phyloP scores from a whole-genome alignment of 164 flowering plant genomes.

The Echeveria elegans region DNA sequence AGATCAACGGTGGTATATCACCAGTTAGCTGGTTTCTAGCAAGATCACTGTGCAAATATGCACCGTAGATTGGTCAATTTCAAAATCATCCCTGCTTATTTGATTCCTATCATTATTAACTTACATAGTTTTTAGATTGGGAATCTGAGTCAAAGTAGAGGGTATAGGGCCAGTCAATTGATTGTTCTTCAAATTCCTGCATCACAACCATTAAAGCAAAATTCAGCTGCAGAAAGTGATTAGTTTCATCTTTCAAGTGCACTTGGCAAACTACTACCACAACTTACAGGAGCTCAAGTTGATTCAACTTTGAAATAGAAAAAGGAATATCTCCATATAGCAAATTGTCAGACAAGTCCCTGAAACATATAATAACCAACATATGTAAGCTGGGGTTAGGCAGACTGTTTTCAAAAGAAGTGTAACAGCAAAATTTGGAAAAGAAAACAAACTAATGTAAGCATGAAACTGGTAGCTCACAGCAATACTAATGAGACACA shows the following conservation, averaged over 20 bases:
- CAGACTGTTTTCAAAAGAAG: not conserved
- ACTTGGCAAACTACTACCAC: not conserved
- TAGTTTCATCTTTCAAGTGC: not conserved
- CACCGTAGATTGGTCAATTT: not conserved
- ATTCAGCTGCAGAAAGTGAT: not conserved
- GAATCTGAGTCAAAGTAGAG: constrained; percentile 76
- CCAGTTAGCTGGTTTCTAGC: constrained; percentile 79
- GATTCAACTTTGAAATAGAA: constrained; percentile 70
- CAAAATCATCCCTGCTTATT: not conserved
- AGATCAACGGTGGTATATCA: constrained; percentile 81
- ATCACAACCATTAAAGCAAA: not conserved
- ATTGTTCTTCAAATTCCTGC: constrained; percentile 72
- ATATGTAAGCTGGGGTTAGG: not conserved
- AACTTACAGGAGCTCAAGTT: constrained; percentile 68
- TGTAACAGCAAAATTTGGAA: not conserved
- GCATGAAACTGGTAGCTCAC: constrained; percentile 26
- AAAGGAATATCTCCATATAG: constrained; percentile 81
- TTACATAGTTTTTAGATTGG: constrained; percentile 75
- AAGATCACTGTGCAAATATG: constrained; percentile 47
- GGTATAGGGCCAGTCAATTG: constrained; percentile 85
- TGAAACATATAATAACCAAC: constrained; percentile 19
- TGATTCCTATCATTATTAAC: constrained; percentile 9
- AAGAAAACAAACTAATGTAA: not conserved
- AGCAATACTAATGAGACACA: constrained; percentile 39
- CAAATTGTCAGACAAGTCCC: constrained; percentile 68